A percentile compares a stretch with the other conserved stretches of the same genome.
phyloP scores from a whole-genome alignment of 257 asterid species.

The Nicotiana tabacum region DNA sequence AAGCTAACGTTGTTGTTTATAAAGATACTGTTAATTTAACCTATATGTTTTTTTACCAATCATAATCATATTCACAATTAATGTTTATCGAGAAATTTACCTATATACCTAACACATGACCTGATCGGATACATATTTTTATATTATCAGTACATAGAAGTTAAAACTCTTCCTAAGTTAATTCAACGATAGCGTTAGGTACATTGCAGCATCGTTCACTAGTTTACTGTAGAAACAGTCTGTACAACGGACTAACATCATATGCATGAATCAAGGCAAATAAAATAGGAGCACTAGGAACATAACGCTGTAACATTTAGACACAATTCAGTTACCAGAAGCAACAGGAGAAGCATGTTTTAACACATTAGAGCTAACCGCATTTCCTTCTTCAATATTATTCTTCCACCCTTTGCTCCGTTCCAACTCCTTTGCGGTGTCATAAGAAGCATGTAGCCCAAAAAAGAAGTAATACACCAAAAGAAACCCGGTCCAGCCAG shows the following conservation, averaged over 20 bases:
- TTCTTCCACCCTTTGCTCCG: constrained; percentile 12
- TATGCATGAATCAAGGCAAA: neutral
- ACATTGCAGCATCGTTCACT: neutral
- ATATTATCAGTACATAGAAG: too few relatives aligned
- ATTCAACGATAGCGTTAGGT: neutral
- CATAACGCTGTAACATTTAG: neutral
- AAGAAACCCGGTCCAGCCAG: constrained; percentile 39
- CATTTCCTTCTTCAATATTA: constrained; percentile 36
- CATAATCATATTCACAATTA: too few relatives aligned
- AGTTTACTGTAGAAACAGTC: neutral
- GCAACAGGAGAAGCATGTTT: neutral
- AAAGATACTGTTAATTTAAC: too few relatives aligned
- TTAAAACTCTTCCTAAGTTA: too few relatives aligned
- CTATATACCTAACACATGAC: too few relatives aligned
- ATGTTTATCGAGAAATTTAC: too few relatives aligned
- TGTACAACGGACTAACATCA: neutral
- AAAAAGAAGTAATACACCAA: constrained; percentile 43
- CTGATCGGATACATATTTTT: too few relatives aligned
- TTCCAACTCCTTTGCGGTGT: constrained; percentile 44
- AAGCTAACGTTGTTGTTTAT: too few relatives aligned
- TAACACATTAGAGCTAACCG: neutral
- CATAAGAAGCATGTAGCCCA: constrained; percentile 63
- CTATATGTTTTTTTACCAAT: too few relatives aligned
- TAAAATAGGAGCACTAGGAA: neutral
- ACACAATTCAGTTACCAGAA: neutral